Base-by-base conservation (phyloP, 129 eudicot genomes). In the Helichrysum umbraculigerum region DNA sequence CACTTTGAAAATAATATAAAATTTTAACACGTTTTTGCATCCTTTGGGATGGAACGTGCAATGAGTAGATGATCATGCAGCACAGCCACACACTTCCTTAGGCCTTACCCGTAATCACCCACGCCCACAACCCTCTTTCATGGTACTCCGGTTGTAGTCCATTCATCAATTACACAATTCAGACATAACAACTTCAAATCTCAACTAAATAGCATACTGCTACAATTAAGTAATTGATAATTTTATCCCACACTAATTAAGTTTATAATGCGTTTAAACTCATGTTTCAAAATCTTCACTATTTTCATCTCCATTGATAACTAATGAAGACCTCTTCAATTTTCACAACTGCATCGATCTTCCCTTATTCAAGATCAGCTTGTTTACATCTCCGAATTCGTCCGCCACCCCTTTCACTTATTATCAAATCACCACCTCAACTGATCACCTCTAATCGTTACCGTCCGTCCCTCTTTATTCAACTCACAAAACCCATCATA, bases 311-410 rank as follows among this genome's bases (percentile, higher is more conserved):
- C 71, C 50, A 12, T 68, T 77, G 33, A 56, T n/a, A 19, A 57
- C 28, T 15, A 19, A 90, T 90, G 97, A 70, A 79, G 79, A 88
- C 79, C 76, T 71, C 81, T 17, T 74, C 84, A 68, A 76, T 87
- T 2, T 79, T 33, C 62, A 35, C 73, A 42, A 62, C 82, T 52
- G n/a, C 77, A 66, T 34, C 12, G 12, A 14, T 80, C 76, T 67
- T 72, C 50, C 78, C 73, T 25, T 66, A 42, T 76, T 28, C 78
- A 58, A 85, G 72, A 47, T 47, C 54, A 74, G 74, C 69, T 73
- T 61, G 76, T 42, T 60, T 54, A 68, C 87, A 80, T 65, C 87
- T 79, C 86, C 76, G 66, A 70, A 69, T 84, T 32, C 80, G 59
- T 56, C 64, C 86, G 69, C 32, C 65, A 3, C 70, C 66, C 11